Percentiles rank a stretch among this genome's conserved stretches.
Conservation (phyloP, 2,329 filamentous ascomycete species). For the Exophiala sp. region DNA sequence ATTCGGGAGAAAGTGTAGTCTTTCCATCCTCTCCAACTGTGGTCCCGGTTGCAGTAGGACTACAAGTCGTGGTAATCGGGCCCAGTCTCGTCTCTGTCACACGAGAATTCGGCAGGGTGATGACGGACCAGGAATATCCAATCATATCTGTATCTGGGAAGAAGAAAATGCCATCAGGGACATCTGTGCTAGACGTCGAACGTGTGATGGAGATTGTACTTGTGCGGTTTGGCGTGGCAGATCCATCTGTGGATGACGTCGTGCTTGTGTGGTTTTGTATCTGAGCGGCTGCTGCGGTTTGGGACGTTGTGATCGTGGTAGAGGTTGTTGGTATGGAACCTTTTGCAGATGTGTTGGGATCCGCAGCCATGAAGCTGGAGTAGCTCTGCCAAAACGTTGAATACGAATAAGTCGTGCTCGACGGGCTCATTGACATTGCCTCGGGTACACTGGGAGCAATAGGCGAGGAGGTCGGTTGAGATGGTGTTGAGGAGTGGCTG, state of each 20-base stretch:
- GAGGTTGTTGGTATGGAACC: neutral
- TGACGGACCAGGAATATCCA: constrained; percentile 1
- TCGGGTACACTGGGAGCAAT: neutral
- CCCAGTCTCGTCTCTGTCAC: neutral
- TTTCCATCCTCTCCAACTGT: neutral
- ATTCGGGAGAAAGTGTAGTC: constrained; percentile 1
- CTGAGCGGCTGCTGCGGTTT: neutral
- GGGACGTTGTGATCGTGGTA: neutral
- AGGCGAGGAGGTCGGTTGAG: neutral
- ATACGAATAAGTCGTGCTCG: neutral
- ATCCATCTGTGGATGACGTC: no score
- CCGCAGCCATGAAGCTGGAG: neutral
- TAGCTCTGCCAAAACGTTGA: neutral
- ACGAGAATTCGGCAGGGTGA: neutral
- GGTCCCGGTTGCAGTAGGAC: constrained; percentile 9
- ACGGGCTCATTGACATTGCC: neutral
- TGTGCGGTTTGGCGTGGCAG: no score
- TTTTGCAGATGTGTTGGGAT: neutral
- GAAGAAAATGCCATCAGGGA: neutral
- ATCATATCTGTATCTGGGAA: constrained; percentile 3
- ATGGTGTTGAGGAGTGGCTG: neutral
- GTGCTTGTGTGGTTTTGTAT: no score
- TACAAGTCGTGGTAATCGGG: constrained; percentile 8
- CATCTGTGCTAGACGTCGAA: neutral
- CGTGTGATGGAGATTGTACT: neutral